Evolutionary conservation across 768 basidiomycete genomes (phyloP).

Genomic region (Royoungia palumana): DNA sequence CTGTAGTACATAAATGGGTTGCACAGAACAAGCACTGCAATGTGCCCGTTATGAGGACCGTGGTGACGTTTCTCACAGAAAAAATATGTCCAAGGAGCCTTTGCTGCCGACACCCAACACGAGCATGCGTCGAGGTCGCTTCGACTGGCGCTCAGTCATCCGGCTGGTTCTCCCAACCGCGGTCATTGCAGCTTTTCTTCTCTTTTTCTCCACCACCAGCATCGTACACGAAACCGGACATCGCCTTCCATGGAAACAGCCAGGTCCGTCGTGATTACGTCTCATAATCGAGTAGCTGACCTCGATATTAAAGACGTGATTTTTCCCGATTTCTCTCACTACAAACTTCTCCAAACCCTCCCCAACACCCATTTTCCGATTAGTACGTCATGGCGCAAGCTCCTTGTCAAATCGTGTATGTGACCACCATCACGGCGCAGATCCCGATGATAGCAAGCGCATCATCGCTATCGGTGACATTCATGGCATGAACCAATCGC

Average conservation of each 20-base stretch:
- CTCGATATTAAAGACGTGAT: not conserved
- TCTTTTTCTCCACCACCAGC: conserved; percentile 41
- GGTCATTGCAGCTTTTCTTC: conserved; percentile 40
- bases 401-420: not conserved
- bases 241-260: conserved; percentile 8
- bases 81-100: conserved; percentile 16
- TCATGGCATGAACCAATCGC: conserved; percentile 72
- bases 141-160: not conserved
- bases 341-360: conserved; percentile 42
- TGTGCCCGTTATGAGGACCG: too few species aligned
- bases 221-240: conserved; percentile 16
- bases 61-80: too few species aligned
- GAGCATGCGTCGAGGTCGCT: not conserved
- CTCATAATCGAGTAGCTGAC: not conserved
- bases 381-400: conserved; percentile 33
- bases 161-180: conserved; percentile 29
- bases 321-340: conserved; percentile 56
- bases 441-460: conserved; percentile 46
- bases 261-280: conserved; percentile 7
- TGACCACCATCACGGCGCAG: conserved; percentile 31
- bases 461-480: conserved; percentile 84
- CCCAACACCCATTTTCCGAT: conserved; percentile 50
- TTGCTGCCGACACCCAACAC: conserved; percentile 3
- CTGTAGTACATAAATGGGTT: too few species aligned
- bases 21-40: too few species aligned